Base-by-base conservation (phyloP, 2,329 filamentous ascomycete species). In the Fusarium napiforme region DNA sequence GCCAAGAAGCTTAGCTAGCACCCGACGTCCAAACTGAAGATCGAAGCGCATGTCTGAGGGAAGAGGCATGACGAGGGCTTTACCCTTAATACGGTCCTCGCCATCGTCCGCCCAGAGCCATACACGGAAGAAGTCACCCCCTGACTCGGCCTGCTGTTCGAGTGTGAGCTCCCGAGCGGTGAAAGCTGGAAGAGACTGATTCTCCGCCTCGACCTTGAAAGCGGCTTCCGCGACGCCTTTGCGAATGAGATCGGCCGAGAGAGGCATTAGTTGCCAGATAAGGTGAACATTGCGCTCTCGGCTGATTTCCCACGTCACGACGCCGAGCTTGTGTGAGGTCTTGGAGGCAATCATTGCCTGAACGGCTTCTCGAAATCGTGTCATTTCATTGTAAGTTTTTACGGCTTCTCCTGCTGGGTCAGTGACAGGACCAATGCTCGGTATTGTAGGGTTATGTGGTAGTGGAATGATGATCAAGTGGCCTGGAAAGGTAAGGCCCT, bases 391-490 rank as follows among this genome's bases (percentile, higher is more conserved):
- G 77, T 90, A 92, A 0, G 93, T 93, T 30, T 86, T 87, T 15
- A 85, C 84, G 7, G 91, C 89, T 10, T 87, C 86, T 21, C 86
- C 84, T 12, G 89, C 85, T 1, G 85, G 82, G 42, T 86, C 85
- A 19, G 82, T 76, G 4, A 85, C 81, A 55, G 89, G 85, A 49
- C 89, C 85, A 78, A 97, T 93, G 5, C 88, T 83, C 26, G 89
- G 84, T 9, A 97, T 85, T 1, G 93, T 96, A 0, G 95, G 90
- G 12, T 92, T 88, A 79, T 99, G 96, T 11, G 91, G 88, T 28
- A 97, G 87, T 0, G 96, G 95, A 67, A 98, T 96, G 78, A 99
- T 96, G 70, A 99, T 91, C 78, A 97, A 90, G 81, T 99, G 96
- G 26, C 91, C 89, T 1, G 96, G 94, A 79, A 96, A 97, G 28